phyloP scores from a whole-genome alignment of 768 basidiomycete species.

The Floccularia luteovirens region DNA sequence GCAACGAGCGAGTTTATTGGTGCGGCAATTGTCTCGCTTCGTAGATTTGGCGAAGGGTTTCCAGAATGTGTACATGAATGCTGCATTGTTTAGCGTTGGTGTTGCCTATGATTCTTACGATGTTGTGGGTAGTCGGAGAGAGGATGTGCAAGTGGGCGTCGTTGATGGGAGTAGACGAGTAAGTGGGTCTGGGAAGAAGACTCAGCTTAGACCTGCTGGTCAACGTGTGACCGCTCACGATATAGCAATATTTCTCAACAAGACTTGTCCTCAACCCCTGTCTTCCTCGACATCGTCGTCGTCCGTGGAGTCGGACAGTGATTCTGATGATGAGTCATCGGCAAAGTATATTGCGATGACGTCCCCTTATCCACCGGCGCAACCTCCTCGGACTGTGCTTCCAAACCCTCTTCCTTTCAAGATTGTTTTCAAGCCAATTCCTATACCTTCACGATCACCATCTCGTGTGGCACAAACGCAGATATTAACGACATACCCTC shows the following conservation, averaged over 20 bases:
- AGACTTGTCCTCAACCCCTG: constrained; percentile 6
- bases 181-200: constrained; percentile 2
- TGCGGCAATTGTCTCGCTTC: constrained; percentile 25
- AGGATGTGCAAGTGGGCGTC: neutral
- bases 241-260: constrained; percentile 31
- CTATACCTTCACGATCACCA: constrained; percentile 34
- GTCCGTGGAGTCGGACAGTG: neutral
- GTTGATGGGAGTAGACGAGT: constrained; percentile 4
- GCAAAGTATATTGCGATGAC: constrained; percentile 34
- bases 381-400: constrained; percentile 17
- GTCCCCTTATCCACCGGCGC: constrained; percentile 20
- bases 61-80: constrained; percentile 50
- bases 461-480: constrained; percentile 23
- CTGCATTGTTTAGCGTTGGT: constrained; percentile 38
- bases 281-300: constrained; percentile 2
- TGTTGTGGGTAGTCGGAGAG: constrained; percentile 7
- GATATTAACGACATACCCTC: constrained; percentile 13
- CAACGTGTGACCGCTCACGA: constrained; percentile 35
- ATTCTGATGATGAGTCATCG: constrained; percentile 1
- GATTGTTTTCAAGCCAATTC: constrained; percentile 27
- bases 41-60: constrained; percentile 48
- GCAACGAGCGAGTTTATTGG: constrained; percentile 13
- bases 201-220: constrained; percentile 28
- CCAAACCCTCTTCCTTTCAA: constrained; percentile 24
- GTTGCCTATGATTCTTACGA: constrained; percentile 18